Evolutionary conservation across 768 basidiomycete species (phyloP).

Genomic region (Tricholoma matsutake): DNA sequence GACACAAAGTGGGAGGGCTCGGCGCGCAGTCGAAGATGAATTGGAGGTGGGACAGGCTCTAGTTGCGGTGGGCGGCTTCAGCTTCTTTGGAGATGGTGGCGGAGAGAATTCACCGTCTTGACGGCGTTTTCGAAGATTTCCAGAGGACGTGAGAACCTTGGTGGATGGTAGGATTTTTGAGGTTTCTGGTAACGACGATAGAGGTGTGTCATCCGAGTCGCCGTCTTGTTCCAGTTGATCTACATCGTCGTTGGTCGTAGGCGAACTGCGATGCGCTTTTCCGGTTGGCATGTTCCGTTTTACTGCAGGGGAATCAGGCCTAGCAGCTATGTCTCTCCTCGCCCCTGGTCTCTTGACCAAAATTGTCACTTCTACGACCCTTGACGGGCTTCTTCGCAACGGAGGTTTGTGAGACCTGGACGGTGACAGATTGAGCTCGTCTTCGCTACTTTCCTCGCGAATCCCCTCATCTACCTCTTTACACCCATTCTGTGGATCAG

Average conservation of each 20-base stretch:
- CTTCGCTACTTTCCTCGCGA: conserved; percentile 14
- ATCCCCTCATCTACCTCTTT: background rate
- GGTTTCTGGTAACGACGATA: background rate
- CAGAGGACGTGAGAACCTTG: background rate
- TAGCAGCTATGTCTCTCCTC: background rate
- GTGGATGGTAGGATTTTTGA: background rate
- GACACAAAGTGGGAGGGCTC: background rate
- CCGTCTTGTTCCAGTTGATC: background rate
- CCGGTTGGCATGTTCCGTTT: background rate
- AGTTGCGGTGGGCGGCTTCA: background rate
- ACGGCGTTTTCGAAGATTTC: background rate
- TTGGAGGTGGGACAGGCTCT: background rate
- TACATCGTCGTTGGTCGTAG: background rate
- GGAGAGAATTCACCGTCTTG: background rate
- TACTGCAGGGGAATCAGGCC: background rate
- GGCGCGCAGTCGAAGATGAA: background rate
- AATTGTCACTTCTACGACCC: background rate
- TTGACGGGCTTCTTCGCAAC: background rate
- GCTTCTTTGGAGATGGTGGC: conserved; percentile 1
- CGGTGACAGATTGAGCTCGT: conserved; percentile 24
- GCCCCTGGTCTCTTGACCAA: background rate
- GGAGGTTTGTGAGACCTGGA: conserved; percentile 1
- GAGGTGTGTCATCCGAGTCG: background rate
- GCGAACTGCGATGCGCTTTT: background rate
- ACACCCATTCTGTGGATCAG: conserved; percentile 8